Conservation (phyloP, 306 rosid species). For the Castanospermum australe region DNA sequence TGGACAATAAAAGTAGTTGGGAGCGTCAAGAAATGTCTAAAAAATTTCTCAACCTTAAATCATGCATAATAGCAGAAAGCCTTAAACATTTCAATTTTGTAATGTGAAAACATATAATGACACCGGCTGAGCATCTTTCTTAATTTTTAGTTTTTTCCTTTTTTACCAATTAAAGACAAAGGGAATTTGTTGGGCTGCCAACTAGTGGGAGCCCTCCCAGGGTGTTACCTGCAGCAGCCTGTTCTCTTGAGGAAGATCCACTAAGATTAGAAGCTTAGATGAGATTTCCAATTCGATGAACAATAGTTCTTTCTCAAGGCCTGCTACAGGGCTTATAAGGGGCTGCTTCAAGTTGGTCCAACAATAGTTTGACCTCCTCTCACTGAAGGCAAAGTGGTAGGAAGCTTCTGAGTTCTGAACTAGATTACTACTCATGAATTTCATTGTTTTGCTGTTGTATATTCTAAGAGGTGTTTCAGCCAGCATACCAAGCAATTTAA, state of each 20-base stretch:
- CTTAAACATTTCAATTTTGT: neutral
- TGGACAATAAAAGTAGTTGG: neutral
- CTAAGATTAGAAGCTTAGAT: too few species aligned
- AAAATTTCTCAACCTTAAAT: neutral
- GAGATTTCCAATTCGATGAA: neutral
- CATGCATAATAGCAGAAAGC: neutral
- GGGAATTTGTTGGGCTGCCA: neutral
- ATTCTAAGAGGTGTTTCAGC: neutral
- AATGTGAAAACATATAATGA: too few species aligned
- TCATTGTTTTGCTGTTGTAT: neutral
- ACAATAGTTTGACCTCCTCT: neutral
- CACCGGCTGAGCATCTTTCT: neutral
- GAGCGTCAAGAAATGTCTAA: neutral
- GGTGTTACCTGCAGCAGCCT: neutral
- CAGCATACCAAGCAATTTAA: neutral
- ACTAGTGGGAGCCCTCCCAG: neutral
- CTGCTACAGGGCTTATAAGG: neutral
- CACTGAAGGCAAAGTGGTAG: neutral
- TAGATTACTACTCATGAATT: neutral
- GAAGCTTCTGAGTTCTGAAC: neutral
- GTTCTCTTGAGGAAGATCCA: neutral
- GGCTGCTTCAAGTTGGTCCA: neutral
- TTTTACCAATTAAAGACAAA: neutral
- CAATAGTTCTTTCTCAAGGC: neutral
- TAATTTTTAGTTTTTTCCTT: too few species aligned